phyloP scores from a whole-genome alignment of 371 early-diverging fungal genomes.

The Mortierella sp. region DNA sequence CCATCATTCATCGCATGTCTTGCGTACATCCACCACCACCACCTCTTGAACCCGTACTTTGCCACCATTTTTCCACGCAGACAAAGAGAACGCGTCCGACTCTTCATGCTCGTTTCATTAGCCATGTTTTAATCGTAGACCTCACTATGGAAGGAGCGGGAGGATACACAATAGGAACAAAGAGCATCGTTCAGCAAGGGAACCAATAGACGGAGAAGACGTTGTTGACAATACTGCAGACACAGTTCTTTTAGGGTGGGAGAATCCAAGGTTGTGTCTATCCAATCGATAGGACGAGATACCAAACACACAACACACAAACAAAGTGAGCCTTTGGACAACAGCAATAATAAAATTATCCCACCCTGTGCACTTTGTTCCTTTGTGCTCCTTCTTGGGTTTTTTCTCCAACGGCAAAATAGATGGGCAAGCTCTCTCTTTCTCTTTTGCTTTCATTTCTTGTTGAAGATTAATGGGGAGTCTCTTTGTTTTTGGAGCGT shows the following conservation, averaged over 20 bases:
- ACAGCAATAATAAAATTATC: not conserved
- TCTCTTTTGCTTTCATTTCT: not conserved
- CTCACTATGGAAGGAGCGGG: not conserved
- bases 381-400: not conserved
- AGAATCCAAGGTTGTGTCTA: constrained; percentile 1
- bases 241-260: not conserved
- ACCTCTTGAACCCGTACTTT: not conserved
- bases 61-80: not conserved
- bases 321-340: constrained; percentile 7
- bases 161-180: not conserved
- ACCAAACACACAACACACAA: not conserved
- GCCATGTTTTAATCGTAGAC: not conserved
- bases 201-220: not conserved
- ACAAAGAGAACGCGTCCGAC: not conserved
- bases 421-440: not conserved
- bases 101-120: not conserved
- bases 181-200: not conserved
- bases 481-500: not conserved
- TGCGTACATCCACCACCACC: not conserved
- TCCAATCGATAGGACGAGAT: not conserved
- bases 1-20: not conserved
- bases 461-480: no score
- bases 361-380: not conserved
- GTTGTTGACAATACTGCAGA: not conserved
- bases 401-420: not conserved